These are phyloP conservation scores for Nakaseomyces sp. DNA, from an alignment of 1,139 yeast genomes.

Conservation along the genomic window DNA sequence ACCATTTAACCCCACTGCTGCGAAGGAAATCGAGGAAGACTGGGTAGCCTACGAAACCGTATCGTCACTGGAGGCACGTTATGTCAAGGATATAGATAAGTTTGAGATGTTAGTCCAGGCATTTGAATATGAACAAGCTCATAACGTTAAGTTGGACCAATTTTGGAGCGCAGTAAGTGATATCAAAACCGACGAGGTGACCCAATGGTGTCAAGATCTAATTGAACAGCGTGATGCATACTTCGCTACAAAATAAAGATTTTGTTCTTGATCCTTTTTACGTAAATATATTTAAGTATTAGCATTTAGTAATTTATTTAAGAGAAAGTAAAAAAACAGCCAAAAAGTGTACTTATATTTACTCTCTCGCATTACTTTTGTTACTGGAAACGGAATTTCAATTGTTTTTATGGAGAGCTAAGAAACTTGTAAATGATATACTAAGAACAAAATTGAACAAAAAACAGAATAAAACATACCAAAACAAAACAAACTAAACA, in stretches of 20 bases:
- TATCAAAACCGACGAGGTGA: slow-evolving; percentile 68
- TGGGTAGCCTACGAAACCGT: slow-evolving; percentile 92
- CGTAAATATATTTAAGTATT: no score
- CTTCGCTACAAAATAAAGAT: slow-evolving; percentile 8
- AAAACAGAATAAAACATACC: no score
- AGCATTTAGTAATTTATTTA: no score
- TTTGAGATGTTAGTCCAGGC: slow-evolving; percentile 88
- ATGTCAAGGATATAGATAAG: slow-evolving; percentile 92
- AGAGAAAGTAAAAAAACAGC: no score
- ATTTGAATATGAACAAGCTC: slow-evolving; percentile 74
- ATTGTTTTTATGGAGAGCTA: background rate
- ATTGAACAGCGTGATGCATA: slow-evolving; percentile 47
- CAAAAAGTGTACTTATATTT: no score
- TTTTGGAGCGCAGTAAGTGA: slow-evolving; percentile 57
- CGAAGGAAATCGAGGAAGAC: slow-evolving; percentile 57
- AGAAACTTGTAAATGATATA: background rate
- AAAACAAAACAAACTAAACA: no score
- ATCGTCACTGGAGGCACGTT: slow-evolving; percentile 72
- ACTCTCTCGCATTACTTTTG: background rate
- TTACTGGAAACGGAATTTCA: background rate
- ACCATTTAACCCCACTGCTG: slow-evolving; percentile 56
- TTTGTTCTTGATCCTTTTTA: no score
- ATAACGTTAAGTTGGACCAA: slow-evolving; percentile 51
- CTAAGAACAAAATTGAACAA: background rate
- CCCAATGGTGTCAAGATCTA: slow-evolving; percentile 61